Base-by-base conservation (phyloP, 768 basidiomycete species). In the Tulasnella sp. region DNA sequence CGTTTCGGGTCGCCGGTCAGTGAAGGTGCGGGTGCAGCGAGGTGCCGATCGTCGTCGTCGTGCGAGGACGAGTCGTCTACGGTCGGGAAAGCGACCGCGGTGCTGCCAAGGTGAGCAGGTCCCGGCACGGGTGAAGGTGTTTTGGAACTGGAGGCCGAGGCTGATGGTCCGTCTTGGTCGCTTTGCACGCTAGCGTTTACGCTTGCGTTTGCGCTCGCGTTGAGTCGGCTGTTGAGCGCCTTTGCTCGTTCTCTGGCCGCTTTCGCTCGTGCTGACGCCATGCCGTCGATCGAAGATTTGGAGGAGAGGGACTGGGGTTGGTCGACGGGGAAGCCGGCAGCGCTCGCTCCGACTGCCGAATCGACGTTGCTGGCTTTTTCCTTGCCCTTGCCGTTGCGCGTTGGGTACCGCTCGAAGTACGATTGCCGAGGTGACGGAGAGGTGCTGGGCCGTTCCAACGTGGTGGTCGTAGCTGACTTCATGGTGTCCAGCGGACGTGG, bases 351-450 rank as follows among this genome's bases (percentile, higher is more conserved):
- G 44, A 39, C 42, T 36, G 3, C 47, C 26, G 14, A 4, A 59
- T 59, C 52, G n/a, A n/a, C n/a, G 47, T 63, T 40, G 32, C 29
- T n/a, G 29, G 32, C 44, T 35, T 73, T 62, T 72, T 42, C 37
- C 42, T 42, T 36, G 36, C 66, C 73, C 39, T 75, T 62, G 47
- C 47, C 66, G 19, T 72, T 52, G 34, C 75, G 75, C 16, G 40
- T 62, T 32, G 75, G 75, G 63, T 76, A 76, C 59, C 75, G 73
- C 62, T 75, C 75, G 67, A 76, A 76, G 52, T 76, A 76, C 14
- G 75, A 64, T 64, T 74, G 64, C 26, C 36, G 4, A 2, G 75
- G 75, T 32, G 75, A 73, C 17, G 75, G 47, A 19, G 75, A 59
- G 16, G 69, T 36, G 5, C n/a, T n/a, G 0, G 67, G 67, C 26